phyloP scores from a whole-genome alignment of 345 rosid species.

The Rhizophora apiculata region DNA sequence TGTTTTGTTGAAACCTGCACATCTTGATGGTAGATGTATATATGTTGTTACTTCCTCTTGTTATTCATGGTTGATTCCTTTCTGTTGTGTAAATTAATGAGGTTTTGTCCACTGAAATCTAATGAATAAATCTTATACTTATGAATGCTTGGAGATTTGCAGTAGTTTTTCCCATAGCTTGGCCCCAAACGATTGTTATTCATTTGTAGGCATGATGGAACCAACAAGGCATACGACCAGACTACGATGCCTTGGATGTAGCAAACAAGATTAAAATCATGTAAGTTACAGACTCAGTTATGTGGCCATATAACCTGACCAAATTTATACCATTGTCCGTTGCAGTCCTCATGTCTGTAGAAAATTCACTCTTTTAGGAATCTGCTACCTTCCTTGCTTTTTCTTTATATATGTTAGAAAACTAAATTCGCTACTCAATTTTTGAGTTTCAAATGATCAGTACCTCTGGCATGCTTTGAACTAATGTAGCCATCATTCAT shows the following conservation, averaged over 20 bases:
- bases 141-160: no score
- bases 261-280: conserved; percentile 31
- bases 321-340: neutral
- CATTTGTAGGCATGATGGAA: conserved; percentile 58
- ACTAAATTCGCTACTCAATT: neutral
- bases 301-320: neutral
- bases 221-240: conserved; percentile 69
- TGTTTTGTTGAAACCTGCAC: neutral
- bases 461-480: neutral
- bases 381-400: conserved; percentile 5
- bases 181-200: neutral
- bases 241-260: conserved; percentile 49
- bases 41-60: no score
- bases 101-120: no score
- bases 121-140: no score
- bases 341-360: conserved; percentile 21
- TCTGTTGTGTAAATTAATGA: no score
- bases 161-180: no score
- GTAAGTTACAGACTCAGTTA: neutral
- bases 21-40: neutral
- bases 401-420: conserved; percentile 8
- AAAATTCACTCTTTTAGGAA: conserved; percentile 18
- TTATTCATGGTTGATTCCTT: no score
- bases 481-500: no score
- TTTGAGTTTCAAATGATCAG: neutral